phyloP scores from a whole-genome alignment of 495 filamentous ascomycete genomes.

The Jackrogersella minutella region DNA sequence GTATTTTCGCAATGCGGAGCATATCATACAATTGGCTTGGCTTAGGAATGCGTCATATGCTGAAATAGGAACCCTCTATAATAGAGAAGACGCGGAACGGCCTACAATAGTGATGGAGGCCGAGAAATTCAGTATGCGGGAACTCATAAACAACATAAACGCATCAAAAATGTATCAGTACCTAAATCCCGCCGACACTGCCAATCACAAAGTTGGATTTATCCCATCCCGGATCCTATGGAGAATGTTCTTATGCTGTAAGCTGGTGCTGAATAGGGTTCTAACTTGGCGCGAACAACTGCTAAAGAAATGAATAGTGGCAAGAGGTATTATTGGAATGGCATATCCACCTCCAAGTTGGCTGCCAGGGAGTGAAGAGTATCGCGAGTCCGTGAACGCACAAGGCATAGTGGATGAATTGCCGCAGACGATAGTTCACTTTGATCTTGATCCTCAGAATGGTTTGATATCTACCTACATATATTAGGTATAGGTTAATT shows the following conservation, averaged over 20 bases:
- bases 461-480: neutral
- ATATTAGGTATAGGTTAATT: neutral
- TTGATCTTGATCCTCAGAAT: conserved; percentile 22
- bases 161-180: neutral
- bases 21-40: conserved; percentile 11
- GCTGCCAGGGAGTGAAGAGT: neutral
- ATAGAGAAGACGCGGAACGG: too few relatives aligned
- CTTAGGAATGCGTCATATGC: too few relatives aligned
- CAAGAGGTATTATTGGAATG: conserved; percentile 7
- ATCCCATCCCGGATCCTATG: conserved; percentile 23
- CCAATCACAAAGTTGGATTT: neutral
- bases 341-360: neutral
- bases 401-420: neutral
- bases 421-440: neutral
- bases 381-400: neutral
- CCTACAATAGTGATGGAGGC: conserved; percentile 20
- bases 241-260: conserved; percentile 23
- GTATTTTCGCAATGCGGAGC: neutral
- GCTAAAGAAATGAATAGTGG: conserved; percentile 1
- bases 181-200: neutral
- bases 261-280: neutral
- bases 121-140: neutral
- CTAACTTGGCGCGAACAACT: neutral
- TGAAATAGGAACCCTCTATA: too few relatives aligned
- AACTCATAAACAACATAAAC: conserved; percentile 6